phyloP scores from a whole-genome alignment of 78 protist species.

The Monosiga brevicollis region DNA sequence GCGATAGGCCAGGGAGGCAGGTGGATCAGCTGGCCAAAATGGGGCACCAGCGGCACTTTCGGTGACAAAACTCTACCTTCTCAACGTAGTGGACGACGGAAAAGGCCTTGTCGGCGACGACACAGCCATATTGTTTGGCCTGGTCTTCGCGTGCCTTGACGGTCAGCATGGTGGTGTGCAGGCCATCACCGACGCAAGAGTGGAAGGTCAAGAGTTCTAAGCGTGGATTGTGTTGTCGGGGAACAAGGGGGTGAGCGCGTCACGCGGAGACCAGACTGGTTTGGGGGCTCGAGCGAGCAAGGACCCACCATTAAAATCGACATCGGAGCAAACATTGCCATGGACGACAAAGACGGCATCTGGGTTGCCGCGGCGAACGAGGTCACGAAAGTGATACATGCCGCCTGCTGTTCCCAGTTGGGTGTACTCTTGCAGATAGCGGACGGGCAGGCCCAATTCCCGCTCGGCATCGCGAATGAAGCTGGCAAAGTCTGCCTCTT shows the following conservation, averaged over 20 bases:
- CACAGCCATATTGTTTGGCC: not conserved
- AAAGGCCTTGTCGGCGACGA: not conserved
- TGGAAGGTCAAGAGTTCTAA: not conserved
- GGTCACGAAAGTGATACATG: slow-evolving; percentile 21
- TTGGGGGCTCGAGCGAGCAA: too few relatives aligned
- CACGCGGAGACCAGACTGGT: too few relatives aligned
- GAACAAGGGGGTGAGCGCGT: too few relatives aligned
- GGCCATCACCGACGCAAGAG: not conserved
- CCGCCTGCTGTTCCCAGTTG: slow-evolving; percentile 41
- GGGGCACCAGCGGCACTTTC: not conserved
- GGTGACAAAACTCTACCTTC: not conserved
- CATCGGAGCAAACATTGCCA: not conserved
- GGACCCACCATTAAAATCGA: not conserved
- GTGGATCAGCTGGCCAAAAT: not conserved
- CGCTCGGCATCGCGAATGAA: not conserved
- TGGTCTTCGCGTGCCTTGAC: slow-evolving; percentile 1
- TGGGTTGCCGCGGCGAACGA: slow-evolving; percentile 8
- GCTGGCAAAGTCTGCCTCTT: not conserved
- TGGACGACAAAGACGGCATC: slow-evolving; percentile 10
- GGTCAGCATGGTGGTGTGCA: not conserved
- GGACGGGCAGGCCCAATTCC: not conserved
- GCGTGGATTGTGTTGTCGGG: not conserved
- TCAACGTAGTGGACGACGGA: slow-evolving; percentile 35
- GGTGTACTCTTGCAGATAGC: slow-evolving; percentile 24
- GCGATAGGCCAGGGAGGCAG: slow-evolving; percentile 2